Conservation (phyloP, 1,284 basidiomycete genomes). For the Rhodotorula sp. region DNA sequence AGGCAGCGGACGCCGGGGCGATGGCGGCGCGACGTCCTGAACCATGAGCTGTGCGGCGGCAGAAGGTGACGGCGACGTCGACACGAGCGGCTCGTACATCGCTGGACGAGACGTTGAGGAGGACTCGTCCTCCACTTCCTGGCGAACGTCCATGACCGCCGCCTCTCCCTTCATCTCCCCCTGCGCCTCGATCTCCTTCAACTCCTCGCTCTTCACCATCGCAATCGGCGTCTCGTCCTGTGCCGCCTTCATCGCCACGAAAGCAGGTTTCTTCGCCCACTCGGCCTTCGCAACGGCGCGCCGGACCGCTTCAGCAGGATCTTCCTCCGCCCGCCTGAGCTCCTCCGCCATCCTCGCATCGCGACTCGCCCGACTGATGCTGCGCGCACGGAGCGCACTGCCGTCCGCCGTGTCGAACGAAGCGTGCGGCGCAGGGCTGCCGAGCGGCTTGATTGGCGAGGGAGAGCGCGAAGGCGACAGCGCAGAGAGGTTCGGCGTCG, state of each 20-base stretch:
- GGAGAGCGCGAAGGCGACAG: constrained; percentile 1
- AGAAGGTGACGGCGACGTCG: background rate
- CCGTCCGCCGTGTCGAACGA: background rate
- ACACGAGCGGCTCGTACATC: background rate
- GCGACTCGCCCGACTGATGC: constrained; percentile 19
- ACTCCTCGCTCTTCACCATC: background rate
- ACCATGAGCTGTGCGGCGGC: background rate
- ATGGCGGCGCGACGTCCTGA: background rate
- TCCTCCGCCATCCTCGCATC: background rate
- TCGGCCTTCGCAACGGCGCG: background rate
- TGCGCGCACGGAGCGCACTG: constrained; percentile 16
- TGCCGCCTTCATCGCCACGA: background rate
- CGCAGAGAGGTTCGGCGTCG: background rate
- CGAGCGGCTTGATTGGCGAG: constrained; percentile 13
- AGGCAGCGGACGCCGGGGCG: background rate
- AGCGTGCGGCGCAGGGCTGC: background rate
- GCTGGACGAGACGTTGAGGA: background rate
- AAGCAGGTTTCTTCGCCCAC: background rate
- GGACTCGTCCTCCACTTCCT: background rate
- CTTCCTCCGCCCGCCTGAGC: background rate
- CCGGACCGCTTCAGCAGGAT: constrained; percentile 13
- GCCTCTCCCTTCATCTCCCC: background rate
- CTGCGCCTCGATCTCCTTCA: background rate
- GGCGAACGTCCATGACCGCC: background rate
- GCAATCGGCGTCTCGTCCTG: background rate